A percentile compares a stretch with the other conserved stretches of the same genome.
Conservation (phyloP, 148 eudicot genomes). For the Diospyros lotus region DNA sequence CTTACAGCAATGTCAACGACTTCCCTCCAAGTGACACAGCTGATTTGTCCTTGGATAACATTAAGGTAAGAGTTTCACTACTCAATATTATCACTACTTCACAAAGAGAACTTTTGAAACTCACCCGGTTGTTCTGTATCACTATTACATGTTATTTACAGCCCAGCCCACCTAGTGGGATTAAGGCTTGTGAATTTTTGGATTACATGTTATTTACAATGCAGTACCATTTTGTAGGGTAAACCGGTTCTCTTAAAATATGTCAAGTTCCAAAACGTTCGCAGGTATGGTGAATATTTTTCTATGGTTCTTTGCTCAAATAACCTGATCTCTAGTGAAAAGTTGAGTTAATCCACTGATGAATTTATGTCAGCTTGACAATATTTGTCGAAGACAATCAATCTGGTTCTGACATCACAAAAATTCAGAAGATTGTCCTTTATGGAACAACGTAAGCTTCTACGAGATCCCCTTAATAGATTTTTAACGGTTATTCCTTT, state of each 20-base stretch:
- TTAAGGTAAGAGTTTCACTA: constrained; percentile 42
- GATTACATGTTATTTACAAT: background rate
- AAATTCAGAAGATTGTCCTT: constrained; percentile 79
- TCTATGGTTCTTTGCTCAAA: background rate
- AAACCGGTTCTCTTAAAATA: constrained; percentile 80
- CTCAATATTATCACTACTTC: constrained; percentile 6
- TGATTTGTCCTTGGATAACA: constrained; percentile 59
- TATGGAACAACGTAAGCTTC: constrained; percentile 90
- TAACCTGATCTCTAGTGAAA: background rate
- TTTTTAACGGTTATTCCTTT: background rate
- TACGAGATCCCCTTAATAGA: background rate
- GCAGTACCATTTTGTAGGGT: constrained; percentile 44
- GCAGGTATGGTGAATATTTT: constrained; percentile 51
- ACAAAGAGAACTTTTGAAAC: constrained; percentile 2
- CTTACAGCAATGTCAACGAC: constrained; percentile 86
- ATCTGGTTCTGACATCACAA: constrained; percentile 70
- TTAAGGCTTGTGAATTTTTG: no score
- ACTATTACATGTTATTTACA: no score
- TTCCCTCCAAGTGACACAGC: constrained; percentile 85
- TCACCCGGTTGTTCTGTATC: no score
- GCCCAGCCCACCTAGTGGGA: no score
- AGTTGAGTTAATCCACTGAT: constrained; percentile 15
- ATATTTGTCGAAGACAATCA: constrained; percentile 96
- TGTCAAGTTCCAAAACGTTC: constrained; percentile 97
- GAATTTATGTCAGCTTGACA: constrained; percentile 68